Base-by-base conservation (phyloP, 306 rosid genomes). In the Rosa lucieae region DNA sequence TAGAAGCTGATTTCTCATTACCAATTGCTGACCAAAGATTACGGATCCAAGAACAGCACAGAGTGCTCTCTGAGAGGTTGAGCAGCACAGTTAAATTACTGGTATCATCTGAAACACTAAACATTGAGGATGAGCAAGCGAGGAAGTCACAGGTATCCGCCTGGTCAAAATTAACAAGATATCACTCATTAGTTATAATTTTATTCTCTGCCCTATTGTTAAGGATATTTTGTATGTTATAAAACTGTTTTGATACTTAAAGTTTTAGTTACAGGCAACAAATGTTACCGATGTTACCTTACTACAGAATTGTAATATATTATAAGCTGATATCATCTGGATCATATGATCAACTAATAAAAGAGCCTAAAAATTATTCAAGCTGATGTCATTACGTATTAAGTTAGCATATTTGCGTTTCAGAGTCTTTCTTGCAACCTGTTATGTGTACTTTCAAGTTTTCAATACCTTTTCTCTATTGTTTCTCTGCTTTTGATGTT, bases 131-230 rank as follows among this genome's bases (percentile, higher is more conserved):
- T 42, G 82, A 82, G n/a, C 87, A 86, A 72, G 87, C 46, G 70
- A 75, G 53, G 43, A 81, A 56, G 74, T 72, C 84, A 47, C 72
- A 94, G 98, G 98, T 94, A 91, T 90, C 87, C 82, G 89, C 84
- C 88, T 83, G 85, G 85, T 79, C 90, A 86, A 86, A 69, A 78
- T 58, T 84, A 72, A 83, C 86, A 79, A 88, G 87, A 87, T 85
- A 82, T 82, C 84, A 79, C 70, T 84, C 91, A 67, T 82, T 90
- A 72, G 69, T 87, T 85, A 74, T 86, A 67, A 74, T 85, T 80
- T 75, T 89, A 79, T 81, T 90, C 74, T 81, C 51, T 75, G 79
- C 80, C 79, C 21, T 85, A 11, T 68, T 87, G 74, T 71, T 89
- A 76, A 75, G 93, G 86, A 77, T 85, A 81, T 78, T 46, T 78